phyloP scores from a whole-genome alignment of 768 basidiomycete genomes.

The Psilocybe azurescens region DNA sequence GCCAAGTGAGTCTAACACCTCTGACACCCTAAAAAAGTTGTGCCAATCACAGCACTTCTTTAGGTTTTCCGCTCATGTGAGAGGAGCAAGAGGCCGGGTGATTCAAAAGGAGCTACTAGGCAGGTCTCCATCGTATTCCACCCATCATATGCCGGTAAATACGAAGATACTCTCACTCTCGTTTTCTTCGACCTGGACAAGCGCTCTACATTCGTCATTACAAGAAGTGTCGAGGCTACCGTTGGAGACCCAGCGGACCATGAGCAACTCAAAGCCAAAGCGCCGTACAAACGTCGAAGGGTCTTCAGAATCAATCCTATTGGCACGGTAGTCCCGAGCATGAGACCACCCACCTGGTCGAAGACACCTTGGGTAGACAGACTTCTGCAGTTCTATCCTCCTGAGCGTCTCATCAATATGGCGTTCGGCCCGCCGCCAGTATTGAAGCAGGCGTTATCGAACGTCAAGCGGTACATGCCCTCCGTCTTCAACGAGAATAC shows the following conservation, averaged over 20 bases:
- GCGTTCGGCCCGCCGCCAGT: conserved; percentile 29
- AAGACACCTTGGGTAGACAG: conserved; percentile 38
- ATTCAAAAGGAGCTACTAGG: conserved; percentile 29
- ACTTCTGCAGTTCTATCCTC: conserved; percentile 38
- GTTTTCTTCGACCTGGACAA: conserved; percentile 42
- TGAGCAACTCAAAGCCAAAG: conserved; percentile 48
- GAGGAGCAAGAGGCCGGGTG: conserved; percentile 36
- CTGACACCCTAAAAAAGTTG: neutral
- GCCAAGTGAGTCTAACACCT: conserved; percentile 25
- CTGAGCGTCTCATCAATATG: conserved; percentile 34
- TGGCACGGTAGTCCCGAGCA: conserved; percentile 36
- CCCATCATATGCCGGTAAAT: conserved; percentile 45
- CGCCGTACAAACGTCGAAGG: conserved; percentile 43
- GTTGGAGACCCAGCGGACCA: conserved; percentile 57
- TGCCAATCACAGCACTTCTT: neutral
- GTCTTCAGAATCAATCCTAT: conserved; percentile 30
- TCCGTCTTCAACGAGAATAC: conserved; percentile 37
- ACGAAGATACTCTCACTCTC: conserved; percentile 54
- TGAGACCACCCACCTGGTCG: conserved; percentile 45
- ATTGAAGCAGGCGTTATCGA: conserved; percentile 20
- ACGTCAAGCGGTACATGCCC: conserved; percentile 42
- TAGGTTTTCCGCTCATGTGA: conserved; percentile 39
- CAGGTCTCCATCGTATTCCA: conserved; percentile 36
- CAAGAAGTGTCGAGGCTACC: conserved; percentile 47
- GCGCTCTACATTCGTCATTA: conserved; percentile 48